Conservation (phyloP, 2,329 filamentous ascomycete genomes). For the Ophiostoma himal-ulmi region DNA sequence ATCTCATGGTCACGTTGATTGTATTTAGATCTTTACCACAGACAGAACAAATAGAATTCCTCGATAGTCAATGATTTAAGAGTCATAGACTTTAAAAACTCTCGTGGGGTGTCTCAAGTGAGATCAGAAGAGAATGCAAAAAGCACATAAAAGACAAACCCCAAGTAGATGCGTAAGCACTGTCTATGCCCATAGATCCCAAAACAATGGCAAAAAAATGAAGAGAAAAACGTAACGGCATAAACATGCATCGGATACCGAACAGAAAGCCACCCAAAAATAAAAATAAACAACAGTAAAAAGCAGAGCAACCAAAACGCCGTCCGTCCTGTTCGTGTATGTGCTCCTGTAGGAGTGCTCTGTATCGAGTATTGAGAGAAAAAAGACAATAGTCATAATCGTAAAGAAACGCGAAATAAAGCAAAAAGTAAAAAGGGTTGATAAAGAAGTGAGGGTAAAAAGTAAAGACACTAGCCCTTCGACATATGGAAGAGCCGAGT, state of each 20-base stretch:
- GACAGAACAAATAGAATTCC: neutral
- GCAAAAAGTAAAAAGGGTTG: too few species aligned
- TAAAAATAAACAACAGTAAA: neutral
- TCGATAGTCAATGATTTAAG: neutral
- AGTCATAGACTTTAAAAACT: neutral
- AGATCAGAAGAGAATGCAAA: neutral
- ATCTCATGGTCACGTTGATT: neutral
- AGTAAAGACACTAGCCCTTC: neutral
- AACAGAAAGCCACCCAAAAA: neutral
- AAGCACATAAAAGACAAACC: neutral
- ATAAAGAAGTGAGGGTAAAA: neutral
- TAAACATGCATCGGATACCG: neutral
- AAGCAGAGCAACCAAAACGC: neutral
- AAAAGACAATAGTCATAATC: neutral
- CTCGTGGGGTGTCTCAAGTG: neutral
- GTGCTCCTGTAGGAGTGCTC: neutral
- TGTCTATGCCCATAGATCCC: neutral
- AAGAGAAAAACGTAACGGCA: neutral
- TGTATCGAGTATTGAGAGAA: neutral
- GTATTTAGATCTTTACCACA: neutral
- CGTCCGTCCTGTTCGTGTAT: neutral
- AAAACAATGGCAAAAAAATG: neutral
- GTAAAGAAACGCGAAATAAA: neutral
- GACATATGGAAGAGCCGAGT: constrained; percentile 44
- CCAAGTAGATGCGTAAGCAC: neutral